Evolutionary conservation across 2,329 filamentous ascomycete genomes (phyloP), one percentile per base, ranked within the genome.

Genomic region (Trichoderma polysporum): DNA sequence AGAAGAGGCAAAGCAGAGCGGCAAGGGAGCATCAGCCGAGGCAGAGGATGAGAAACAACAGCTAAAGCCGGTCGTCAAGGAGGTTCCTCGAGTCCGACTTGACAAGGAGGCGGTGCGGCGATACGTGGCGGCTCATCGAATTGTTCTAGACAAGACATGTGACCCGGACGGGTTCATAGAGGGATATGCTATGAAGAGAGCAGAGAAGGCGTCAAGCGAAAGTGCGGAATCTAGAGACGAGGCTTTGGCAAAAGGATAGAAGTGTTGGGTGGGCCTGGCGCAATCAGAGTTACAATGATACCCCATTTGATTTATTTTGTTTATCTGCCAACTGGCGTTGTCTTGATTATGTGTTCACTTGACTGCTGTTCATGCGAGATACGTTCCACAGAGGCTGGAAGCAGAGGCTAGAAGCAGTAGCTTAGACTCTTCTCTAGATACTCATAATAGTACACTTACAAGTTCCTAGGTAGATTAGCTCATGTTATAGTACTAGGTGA

Each of bases 91-190:
- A 22, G 84, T 89, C 33, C 79, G 77, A 29, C 74, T 89, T 66
- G 83, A 85, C 67, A 86, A 84, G 75, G 79, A 81, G 37, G 82
- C 80, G 3, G 80, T 96, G 6, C 82, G 88, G 72, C 84, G 83
- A 47, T 97, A 92, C 88, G 86, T 90, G 12, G 81, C 84, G 56
- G 80, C 78, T 66, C 85, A 93, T 72, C 80, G 81, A 52, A 86
- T 94, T 66, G 84, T 84, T 60, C 75, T 94, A 59, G 84, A 86
- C 62, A 85, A 84, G 72, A 84, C 89, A 1, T 91, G 95, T 61
- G 90, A 92, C 76, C 85, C 89, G 5, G 85, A 88, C 1, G 93
- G 91, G 1, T 97, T 97, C 71, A 78, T 90, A 7, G 87, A 90
- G 69, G 85, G 87, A 62, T 91, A 90, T 76, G 87, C 86, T 13